phyloP scores from a whole-genome alignment of 441 rosid species.

The Capsella rubella region DNA sequence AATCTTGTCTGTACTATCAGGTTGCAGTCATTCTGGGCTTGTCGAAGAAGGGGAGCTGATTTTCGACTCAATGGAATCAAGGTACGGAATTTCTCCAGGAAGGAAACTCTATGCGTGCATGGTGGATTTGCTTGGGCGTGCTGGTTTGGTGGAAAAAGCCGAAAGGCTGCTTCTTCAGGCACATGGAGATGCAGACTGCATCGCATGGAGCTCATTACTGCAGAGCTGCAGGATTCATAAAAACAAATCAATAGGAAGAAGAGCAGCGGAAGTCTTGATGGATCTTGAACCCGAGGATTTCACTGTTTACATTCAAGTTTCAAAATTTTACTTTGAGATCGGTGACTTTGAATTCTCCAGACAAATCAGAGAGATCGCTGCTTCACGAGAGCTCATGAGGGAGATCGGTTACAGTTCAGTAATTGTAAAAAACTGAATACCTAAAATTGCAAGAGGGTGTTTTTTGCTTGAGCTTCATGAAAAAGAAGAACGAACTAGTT shows the following conservation, averaged over 20 bases:
- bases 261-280: conserved; percentile 67
- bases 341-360: conserved; percentile 66
- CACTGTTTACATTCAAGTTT: conserved; percentile 62
- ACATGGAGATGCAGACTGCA: conserved; percentile 55
- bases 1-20: conserved; percentile 63
- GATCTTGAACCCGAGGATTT: conserved; percentile 62
- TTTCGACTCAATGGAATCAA: conserved; percentile 59
- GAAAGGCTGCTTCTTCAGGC: conserved; percentile 59
- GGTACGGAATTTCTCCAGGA: conserved; percentile 57
- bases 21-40: conserved; percentile 80
- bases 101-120: conserved; percentile 69
- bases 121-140: conserved; percentile 79
- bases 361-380: conserved; percentile 58
- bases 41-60: conserved; percentile 68
- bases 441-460: conserved; percentile 13
- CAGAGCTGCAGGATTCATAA: conserved; percentile 68
- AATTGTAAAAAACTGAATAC: conserved; percentile 40
- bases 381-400: conserved; percentile 55
- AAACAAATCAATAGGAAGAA: conserved; percentile 66
- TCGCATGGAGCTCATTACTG: conserved; percentile 78
- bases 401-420: conserved; percentile 70
- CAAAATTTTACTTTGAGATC: conserved; percentile 68
- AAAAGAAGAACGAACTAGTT: conserved; percentile 36
- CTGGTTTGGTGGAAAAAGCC: conserved; percentile 72
- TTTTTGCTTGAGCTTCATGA: conserved; percentile 37